Evolutionary conservation across 148 eudicot species (phyloP).

Genomic region (Heliamphora exappendiculata): DNA sequence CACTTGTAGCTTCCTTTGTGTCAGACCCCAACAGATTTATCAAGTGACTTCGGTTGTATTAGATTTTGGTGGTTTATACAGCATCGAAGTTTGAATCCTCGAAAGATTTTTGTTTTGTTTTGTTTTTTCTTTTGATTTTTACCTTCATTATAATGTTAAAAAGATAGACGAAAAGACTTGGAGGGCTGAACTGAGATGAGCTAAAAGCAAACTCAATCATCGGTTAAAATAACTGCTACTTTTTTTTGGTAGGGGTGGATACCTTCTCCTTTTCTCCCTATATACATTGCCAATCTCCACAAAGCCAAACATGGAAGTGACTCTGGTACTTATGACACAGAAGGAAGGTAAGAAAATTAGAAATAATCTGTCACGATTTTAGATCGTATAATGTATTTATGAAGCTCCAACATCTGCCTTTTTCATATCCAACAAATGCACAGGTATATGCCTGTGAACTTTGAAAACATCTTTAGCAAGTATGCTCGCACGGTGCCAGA

Average conservation of each 20-base stretch:
- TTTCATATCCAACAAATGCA: background rate
- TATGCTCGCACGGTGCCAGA: constrained; percentile 65
- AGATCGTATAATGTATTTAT: background rate
- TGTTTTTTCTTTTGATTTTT: too few species aligned
- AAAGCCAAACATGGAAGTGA: constrained; percentile 73
- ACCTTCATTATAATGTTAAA: too few species aligned
- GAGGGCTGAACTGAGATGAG: too few species aligned
- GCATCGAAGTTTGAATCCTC: too few species aligned
- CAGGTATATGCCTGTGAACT: constrained; percentile 52
- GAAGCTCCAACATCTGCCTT: background rate
- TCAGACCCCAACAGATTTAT: too few species aligned
- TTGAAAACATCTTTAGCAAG: constrained; percentile 60
- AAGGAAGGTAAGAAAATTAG: constrained; percentile 52
- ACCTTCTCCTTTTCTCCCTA: constrained; percentile 50
- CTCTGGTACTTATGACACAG: constrained; percentile 59
- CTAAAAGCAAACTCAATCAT: too few species aligned
- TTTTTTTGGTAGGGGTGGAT: constrained; percentile 59
- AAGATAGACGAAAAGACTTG: too few species aligned
- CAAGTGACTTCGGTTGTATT: too few species aligned
- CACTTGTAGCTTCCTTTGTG: too few species aligned
- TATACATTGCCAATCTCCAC: constrained; percentile 57
- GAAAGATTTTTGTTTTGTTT: too few species aligned
- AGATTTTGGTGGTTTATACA: too few species aligned
- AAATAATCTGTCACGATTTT: background rate
- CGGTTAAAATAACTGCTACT: too few species aligned